Base-by-base conservation (phyloP, 1,139 yeast genomes). In the Candida tunisiensis region DNA sequence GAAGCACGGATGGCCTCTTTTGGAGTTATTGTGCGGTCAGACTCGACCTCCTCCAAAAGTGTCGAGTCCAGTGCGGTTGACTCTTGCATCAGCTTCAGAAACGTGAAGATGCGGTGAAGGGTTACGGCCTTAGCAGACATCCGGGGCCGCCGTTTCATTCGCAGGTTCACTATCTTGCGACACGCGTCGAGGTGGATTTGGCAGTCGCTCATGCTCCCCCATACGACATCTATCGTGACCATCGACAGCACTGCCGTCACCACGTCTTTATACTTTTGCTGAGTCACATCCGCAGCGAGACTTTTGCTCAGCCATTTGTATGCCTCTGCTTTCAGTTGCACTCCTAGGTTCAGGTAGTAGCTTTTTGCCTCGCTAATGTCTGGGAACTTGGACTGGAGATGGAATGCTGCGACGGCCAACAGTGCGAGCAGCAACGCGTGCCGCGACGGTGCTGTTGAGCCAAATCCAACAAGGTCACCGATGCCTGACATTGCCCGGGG, bases 191-290 rank as follows among this genome's bases (percentile, higher is more conserved):
- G 58, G 49, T 80, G 79, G 33, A 71, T 64, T 34, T 71, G 70
- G 40, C 93, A 79, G 39, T 79, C 92, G 34, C 75, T 74, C 91
- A 78, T 79, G 2, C 91, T 74, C 2, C 94, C 93, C 79, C 92
- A 77, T 6, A 79, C 88, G 31, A 79, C 73, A 52, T 82, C 93
- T 30, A 82, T 80, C 14, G 85, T 72, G 27, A 74, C 79, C 93
- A 82, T 79, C 3, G 91, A 73, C 53, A 82, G 61, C 13, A 80
- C 74, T 0, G 93, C 91, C 28, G 83, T 77, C 20, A 82, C 52
- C 5, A 80, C 79, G 45, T 82, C 93, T 45, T 82, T 80, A 47
- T 80, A 80, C 45, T 77, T 74, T 40, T 78, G 91, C 25, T 60
- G 56, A 15, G 51, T 40, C 4, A 59, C 48, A 31, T 57, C 59